phyloP scores from a whole-genome alignment of 768 basidiomycete genomes.

The Lactarius quietus region DNA sequence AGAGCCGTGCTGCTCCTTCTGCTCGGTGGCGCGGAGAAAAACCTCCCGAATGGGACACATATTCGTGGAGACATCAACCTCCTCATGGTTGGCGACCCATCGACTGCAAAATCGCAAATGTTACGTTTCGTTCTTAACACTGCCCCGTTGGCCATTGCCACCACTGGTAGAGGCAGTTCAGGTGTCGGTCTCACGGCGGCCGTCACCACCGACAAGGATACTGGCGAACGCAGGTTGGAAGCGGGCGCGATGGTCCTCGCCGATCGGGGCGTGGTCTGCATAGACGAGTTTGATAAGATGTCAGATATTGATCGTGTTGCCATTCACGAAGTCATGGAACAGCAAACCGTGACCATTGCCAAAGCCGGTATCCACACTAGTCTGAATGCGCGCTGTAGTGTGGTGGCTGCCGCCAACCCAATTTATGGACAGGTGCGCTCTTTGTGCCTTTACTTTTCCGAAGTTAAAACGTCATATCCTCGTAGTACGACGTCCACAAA shows the following conservation, averaged over 20 bases:
- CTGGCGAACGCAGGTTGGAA: constrained; percentile 93
- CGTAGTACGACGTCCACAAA: constrained; percentile 97
- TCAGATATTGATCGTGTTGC: constrained; percentile 97
- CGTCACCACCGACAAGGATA: constrained; percentile 97
- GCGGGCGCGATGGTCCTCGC: constrained; percentile 99
- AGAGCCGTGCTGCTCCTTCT: constrained; percentile 88
- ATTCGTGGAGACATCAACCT: constrained; percentile 99
- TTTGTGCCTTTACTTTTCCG: constrained; percentile 5
- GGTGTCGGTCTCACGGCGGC: constrained; percentile 99
- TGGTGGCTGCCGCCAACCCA: constrained; percentile 97
- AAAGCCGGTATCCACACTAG: constrained; percentile 99
- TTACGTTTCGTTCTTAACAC: constrained; percentile 94
- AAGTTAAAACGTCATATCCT: background rate
- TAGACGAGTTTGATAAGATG: constrained; percentile 99
- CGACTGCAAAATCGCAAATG: constrained; percentile 97
- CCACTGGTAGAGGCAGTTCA: constrained; percentile 96
- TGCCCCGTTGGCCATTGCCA: constrained; percentile 96
- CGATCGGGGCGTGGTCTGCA: constrained; percentile 97
- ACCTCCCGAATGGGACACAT: constrained; percentile 94
- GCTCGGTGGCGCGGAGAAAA: constrained; percentile 97
- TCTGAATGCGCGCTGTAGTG: constrained; percentile 95
- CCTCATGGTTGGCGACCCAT: constrained; percentile 98
- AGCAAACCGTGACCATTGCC: constrained; percentile 98
- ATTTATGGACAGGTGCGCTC: constrained; percentile 82
- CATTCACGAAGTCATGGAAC: constrained; percentile 99